These are phyloP conservation scores for Ustilaginoidea virens DNA, from an alignment of 2,329 filamentous ascomycete genomes.

Conservation along the genomic window DNA sequence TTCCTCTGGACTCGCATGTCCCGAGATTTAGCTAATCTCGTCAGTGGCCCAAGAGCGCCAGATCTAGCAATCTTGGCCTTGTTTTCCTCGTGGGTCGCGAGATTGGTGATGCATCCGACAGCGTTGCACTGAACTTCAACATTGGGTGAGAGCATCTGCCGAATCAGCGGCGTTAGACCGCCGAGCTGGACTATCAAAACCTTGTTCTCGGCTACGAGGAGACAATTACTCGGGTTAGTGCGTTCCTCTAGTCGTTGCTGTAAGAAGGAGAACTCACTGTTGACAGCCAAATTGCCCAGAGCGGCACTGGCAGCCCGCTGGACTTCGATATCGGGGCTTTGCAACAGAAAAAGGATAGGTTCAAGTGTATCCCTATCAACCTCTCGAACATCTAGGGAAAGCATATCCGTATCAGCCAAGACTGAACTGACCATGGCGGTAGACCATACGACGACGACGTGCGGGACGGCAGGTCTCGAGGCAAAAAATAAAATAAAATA, in stretches of 20 bases:
- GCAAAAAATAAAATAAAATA: too few species aligned
- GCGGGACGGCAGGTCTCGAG: too few species aligned
- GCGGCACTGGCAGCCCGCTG: constrained; percentile 93
- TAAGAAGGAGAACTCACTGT: constrained; percentile 48
- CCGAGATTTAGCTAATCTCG: constrained; percentile 84
- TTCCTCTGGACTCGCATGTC: constrained; percentile 98
- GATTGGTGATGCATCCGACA: constrained; percentile 94
- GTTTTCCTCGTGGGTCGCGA: constrained; percentile 97
- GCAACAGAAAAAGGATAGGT: constrained; percentile 86
- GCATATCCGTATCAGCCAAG: too few species aligned
- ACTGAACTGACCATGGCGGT: too few species aligned
- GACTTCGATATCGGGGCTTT: constrained; percentile 92
- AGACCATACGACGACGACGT: too few species aligned
- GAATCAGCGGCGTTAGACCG: constrained; percentile 79
- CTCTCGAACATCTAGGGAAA: constrained; percentile 89
- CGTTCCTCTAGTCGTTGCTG: neutral
- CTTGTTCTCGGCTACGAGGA: constrained; percentile 78
- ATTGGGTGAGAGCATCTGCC: constrained; percentile 95
- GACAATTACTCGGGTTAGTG: too few species aligned
- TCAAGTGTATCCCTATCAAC: constrained; percentile 91
- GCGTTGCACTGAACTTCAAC: constrained; percentile 99
- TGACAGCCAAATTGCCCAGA: constrained; percentile 88
- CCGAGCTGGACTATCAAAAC: constrained; percentile 88
- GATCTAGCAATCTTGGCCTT: constrained; percentile 97
- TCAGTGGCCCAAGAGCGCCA: constrained; percentile 80